Conservation (phyloP, 2,329 filamentous ascomycete species). For the Fusarium heterosporum region DNA sequence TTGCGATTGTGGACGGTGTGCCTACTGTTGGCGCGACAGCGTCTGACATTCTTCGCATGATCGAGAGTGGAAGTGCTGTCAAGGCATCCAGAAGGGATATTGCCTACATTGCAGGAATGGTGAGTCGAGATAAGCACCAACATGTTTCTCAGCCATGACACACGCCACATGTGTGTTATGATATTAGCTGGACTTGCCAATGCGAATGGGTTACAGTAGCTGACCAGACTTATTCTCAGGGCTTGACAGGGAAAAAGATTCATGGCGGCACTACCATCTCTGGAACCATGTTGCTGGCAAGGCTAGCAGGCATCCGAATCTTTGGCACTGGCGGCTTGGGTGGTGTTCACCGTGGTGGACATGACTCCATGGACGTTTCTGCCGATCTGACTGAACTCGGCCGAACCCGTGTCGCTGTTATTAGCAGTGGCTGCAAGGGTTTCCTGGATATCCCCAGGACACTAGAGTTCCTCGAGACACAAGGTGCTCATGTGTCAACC, state of each 20-base stretch:
- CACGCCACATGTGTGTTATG: background rate
- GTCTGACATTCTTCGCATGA: constrained; percentile 79
- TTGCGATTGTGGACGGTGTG: constrained; percentile 86
- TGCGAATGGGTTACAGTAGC: background rate
- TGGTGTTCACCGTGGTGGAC: constrained; percentile 90
- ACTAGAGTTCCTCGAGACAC: constrained; percentile 79
- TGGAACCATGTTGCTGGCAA: constrained; percentile 90
- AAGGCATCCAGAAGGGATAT: constrained; percentile 93
- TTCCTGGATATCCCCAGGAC: constrained; percentile 94
- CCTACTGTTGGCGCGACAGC: constrained; percentile 81
- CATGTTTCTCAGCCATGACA: background rate
- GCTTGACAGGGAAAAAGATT: constrained; percentile 64
- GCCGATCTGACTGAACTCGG: constrained; percentile 95
- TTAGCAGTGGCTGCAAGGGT: constrained; percentile 93
- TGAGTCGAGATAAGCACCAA: constrained; percentile 54
- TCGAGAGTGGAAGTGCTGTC: constrained; percentile 73
- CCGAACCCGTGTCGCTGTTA: constrained; percentile 85
- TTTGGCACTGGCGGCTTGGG: constrained; percentile 96
- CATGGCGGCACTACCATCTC: constrained; percentile 95
- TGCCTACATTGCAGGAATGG: constrained; percentile 81
- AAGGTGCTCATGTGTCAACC: constrained; percentile 85
- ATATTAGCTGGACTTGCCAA: background rate
- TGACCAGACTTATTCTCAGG: constrained; percentile 30
- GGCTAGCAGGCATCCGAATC: constrained; percentile 87
- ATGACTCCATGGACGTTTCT: constrained; percentile 90